Conservation (phyloP, 106 monocot genomes). For the Vanilla planifolia region DNA sequence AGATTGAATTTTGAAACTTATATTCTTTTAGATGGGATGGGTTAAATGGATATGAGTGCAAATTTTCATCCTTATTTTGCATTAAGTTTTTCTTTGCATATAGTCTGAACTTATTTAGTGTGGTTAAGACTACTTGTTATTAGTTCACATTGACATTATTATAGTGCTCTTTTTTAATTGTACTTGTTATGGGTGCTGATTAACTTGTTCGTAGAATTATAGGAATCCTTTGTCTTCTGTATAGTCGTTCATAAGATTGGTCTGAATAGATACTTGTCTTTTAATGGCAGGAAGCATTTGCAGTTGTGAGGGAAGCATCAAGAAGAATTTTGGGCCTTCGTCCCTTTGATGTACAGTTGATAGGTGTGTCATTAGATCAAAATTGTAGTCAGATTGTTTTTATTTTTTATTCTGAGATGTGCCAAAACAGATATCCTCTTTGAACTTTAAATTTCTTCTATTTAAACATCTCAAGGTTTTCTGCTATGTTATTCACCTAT, state of each 20-base stretch:
- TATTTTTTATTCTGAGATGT: too few species aligned
- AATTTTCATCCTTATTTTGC: too few species aligned
- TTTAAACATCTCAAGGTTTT: not conserved
- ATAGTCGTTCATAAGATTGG: not conserved
- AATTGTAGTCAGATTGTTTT: too few species aligned
- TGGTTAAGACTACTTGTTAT: too few species aligned
- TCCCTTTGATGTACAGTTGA: constrained; percentile 94
- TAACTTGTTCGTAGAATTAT: not conserved
- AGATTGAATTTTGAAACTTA: too few species aligned
- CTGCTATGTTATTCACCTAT: not conserved
- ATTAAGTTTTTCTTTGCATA: too few species aligned
- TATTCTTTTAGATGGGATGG: too few species aligned
- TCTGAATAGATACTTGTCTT: not conserved
- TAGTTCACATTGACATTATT: too few species aligned
- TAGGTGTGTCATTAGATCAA: constrained; percentile 35
- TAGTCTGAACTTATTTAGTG: too few species aligned
- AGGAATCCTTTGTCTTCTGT: too few species aligned
- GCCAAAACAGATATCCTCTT: not conserved
- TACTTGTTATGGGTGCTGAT: not conserved
- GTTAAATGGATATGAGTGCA: too few species aligned
- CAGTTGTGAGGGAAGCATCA: constrained; percentile 92
- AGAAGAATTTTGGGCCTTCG: constrained; percentile 93
- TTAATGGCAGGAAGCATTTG: constrained; percentile 85
- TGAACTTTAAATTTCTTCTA: not conserved
- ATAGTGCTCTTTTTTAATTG: too few species aligned